Percentiles rank a stretch among this genome's conserved stretches.
These are phyloP conservation scores for Penicillium brevicompactum DNA, from an alignment of 2,329 filamentous ascomycete species.

Conservation along the genomic window DNA sequence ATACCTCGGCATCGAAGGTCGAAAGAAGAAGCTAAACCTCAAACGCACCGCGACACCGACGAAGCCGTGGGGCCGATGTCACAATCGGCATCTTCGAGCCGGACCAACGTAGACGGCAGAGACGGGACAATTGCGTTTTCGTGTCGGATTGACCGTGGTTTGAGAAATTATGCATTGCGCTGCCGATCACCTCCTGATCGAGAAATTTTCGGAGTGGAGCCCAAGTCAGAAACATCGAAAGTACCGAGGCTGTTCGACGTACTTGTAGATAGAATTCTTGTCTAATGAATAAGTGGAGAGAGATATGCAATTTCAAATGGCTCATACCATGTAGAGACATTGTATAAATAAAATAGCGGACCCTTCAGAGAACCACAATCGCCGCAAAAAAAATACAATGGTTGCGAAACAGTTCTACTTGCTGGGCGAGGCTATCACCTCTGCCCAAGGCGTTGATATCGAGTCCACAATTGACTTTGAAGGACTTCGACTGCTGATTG, in stretches of 20 bases:
- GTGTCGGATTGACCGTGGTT: neutral
- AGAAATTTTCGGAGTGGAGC: constrained; percentile 2
- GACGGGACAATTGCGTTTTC: neutral
- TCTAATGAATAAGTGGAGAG: constrained; percentile 4
- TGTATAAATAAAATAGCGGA: constrained; percentile 13
- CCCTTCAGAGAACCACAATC: neutral
- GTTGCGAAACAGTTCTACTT: constrained; percentile 21
- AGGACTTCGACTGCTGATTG: constrained; percentile 24
- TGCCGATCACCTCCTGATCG: neutral
- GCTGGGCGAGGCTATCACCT: constrained; percentile 23
- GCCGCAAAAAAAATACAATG: constrained; percentile 8
- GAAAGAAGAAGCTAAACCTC: neutral
- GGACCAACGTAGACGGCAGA: neutral
- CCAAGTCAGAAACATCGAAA: constrained; percentile 2
- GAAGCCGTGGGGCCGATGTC: neutral
- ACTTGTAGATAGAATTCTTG: neutral
- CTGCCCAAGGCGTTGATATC: constrained; percentile 23
- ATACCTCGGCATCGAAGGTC: neutral
- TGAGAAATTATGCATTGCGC: neutral
- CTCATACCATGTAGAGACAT: neutral
- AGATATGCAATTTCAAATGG: constrained; percentile 5
- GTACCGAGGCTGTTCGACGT: constrained; percentile 12
- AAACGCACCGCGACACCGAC: neutral
- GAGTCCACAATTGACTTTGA: constrained; percentile 22
- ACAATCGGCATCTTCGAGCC: neutral